Conservation (phyloP, 805 yeast species). For the Starmerella vaccinii region DNA sequence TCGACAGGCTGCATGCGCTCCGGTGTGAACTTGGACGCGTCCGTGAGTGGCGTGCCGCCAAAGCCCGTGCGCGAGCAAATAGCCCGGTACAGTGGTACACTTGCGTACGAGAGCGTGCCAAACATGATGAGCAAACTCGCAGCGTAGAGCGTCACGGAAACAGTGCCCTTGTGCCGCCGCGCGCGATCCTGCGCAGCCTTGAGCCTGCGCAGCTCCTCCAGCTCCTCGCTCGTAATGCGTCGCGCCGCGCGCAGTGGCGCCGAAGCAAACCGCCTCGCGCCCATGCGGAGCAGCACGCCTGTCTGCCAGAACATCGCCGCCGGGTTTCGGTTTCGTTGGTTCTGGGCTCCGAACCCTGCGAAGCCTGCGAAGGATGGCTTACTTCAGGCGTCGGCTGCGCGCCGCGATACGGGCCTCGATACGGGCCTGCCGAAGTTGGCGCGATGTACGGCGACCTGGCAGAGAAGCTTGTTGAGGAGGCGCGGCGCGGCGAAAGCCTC, state of each 20-base stretch:
- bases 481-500: constrained; percentile 63
- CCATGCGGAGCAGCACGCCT: too few species aligned
- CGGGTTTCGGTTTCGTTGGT: too few species aligned
- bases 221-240: constrained; percentile 14
- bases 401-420: too few species aligned
- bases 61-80: constrained; percentile 91
- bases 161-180: constrained; percentile 15
- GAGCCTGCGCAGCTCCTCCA: constrained; percentile 14
- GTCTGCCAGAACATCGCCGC: too few species aligned
- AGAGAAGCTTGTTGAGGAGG: constrained; percentile 71
- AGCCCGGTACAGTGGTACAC: constrained; percentile 87
- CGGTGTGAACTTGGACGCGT: constrained; percentile 63
- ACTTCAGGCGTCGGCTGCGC: too few species aligned
- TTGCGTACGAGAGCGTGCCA: constrained; percentile 63
- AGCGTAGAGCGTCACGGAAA: constrained; percentile 24
- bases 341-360: too few species aligned
- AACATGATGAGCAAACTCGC: constrained; percentile 20
- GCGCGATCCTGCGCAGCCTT: constrained; percentile 9
- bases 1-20: constrained; percentile 85
- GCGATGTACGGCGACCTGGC: constrained; percentile 84
- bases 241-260: constrained; percentile 6
- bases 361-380: too few species aligned
- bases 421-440: too few species aligned
- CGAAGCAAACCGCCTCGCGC: constrained; percentile 10
- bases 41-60: constrained; percentile 93